These are phyloP conservation scores for Cladophialophora carrionii DNA, from an alignment of 2,329 filamentous ascomycete species.

Conservation along the genomic window DNA sequence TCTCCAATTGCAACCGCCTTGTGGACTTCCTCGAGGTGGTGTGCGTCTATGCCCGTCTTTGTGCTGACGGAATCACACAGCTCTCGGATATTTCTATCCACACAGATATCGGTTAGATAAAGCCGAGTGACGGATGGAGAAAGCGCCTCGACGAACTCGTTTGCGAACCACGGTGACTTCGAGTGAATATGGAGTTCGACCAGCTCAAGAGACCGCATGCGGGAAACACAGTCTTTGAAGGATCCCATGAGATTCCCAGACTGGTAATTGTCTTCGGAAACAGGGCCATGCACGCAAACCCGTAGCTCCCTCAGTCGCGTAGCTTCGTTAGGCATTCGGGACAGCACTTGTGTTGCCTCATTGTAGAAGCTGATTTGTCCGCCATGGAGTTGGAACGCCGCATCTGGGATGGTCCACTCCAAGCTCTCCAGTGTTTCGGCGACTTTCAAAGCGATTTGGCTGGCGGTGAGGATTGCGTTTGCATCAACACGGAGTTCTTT, in stretches of 20 bases:
- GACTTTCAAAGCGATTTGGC: constrained; percentile 6
- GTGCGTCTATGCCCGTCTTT: constrained; percentile 10
- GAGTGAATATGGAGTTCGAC: constrained; percentile 34
- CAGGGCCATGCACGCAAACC: constrained; percentile 26
- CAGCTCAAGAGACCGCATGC: constrained; percentile 20
- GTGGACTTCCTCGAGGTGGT: not conserved
- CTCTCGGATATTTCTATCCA: constrained; percentile 4
- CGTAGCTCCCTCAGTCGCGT: constrained; percentile 22
- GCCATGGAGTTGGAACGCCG: not conserved
- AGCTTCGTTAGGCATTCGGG: not conserved
- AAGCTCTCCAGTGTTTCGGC: constrained; percentile 25
- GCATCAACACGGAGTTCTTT: constrained; percentile 28
- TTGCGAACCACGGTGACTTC: constrained; percentile 21
- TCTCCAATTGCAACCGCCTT: constrained; percentile 16
- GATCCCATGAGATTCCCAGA: constrained; percentile 24
- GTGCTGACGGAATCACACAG: constrained; percentile 8
- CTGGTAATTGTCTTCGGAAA: constrained; percentile 16
- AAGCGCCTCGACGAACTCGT: constrained; percentile 28
- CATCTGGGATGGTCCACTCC: constrained; percentile 19
- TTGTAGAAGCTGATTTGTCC: constrained; percentile 3
- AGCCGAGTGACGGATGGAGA: constrained; percentile 28
- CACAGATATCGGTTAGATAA: constrained; percentile 27
- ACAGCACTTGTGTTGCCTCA: constrained; percentile 5
- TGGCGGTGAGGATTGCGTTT: constrained; percentile 25
- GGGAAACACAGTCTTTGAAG: constrained; percentile 22